Conservation (phyloP, 2,329 filamentous ascomycete genomes). For the Aspergillus hiratsukae region DNA sequence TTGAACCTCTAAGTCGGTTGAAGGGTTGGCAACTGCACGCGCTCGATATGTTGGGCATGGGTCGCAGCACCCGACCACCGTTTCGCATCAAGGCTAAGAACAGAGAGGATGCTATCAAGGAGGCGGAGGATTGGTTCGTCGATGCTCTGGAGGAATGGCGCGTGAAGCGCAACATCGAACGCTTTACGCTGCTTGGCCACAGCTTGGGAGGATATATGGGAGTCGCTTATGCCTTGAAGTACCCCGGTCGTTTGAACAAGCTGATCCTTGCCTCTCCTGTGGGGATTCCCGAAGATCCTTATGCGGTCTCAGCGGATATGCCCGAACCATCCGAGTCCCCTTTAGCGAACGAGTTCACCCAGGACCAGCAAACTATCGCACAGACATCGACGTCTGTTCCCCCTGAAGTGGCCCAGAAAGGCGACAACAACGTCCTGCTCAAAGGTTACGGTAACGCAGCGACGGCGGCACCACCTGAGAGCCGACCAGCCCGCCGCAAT, state of each 20-base stretch:
- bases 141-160: constrained; percentile 97
- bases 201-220: constrained; percentile 93
- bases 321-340: constrained; percentile 72
- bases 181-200: constrained; percentile 89
- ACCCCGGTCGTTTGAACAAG: constrained; percentile 91
- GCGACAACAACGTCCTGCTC: constrained; percentile 53
- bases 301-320: constrained; percentile 75
- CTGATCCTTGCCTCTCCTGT: constrained; percentile 92
- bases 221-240: constrained; percentile 92
- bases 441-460: constrained; percentile 20
- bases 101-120: constrained; percentile 70
- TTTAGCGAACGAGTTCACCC: constrained; percentile 71
- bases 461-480: constrained; percentile 21
- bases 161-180: constrained; percentile 78
- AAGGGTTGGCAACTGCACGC: constrained; percentile 86
- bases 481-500: constrained; percentile 53
- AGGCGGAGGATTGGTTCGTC: constrained; percentile 94
- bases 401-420: constrained; percentile 25
- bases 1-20: constrained; percentile 75
- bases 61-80: constrained; percentile 73
- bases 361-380: constrained; percentile 58
- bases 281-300: constrained; percentile 90
- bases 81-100: constrained; percentile 85
- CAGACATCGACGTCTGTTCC: constrained; percentile 16
- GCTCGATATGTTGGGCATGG: constrained; percentile 94